Evolutionary conservation across 192 early-diverging fungal species (phyloP).

Genomic region (Mortierella antarctica): DNA sequence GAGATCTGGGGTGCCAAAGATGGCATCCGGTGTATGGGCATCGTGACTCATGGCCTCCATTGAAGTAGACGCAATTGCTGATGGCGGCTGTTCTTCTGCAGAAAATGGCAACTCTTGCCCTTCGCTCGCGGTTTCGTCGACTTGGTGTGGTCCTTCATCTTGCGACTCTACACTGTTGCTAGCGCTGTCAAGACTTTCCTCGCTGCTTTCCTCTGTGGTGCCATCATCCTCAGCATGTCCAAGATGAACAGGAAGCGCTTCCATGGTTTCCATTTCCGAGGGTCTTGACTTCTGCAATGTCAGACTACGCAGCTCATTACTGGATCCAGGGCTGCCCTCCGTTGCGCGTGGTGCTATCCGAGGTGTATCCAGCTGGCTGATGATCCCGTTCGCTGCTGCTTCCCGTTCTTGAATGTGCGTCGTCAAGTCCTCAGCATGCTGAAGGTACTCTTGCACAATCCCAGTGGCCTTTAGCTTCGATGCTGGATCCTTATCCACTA

Average conservation of each 20-base stretch:
- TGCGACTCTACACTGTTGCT: background rate
- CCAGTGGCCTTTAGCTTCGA: conserved; percentile 61
- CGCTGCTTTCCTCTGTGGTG: conserved; percentile 3
- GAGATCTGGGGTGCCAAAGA: too few relatives aligned
- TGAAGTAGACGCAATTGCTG: too few relatives aligned
- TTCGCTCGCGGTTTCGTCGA: background rate
- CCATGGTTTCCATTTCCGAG: conserved; percentile 20
- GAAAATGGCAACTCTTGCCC: background rate
- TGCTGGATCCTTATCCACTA: conserved; percentile 65
- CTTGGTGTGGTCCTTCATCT: background rate
- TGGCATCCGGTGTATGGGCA: too few relatives aligned
- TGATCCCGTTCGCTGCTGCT: background rate
- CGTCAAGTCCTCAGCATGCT: conserved; percentile 64
- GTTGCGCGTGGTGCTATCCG: conserved; percentile 44
- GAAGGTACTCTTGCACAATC: conserved; percentile 57
- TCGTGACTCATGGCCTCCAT: too few relatives aligned
- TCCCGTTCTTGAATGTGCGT: conserved; percentile 26
- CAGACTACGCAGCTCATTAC: conserved; percentile 25
- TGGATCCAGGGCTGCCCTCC: conserved; percentile 53
- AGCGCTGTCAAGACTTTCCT: conserved; percentile 14
- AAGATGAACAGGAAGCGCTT: conserved; percentile 5
- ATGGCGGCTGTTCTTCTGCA: background rate
- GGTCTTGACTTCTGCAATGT: conserved; percentile 33
- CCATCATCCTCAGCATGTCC: background rate
- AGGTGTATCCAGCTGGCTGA: conserved; percentile 49